Base-by-base conservation (phyloP, 1,284 basidiomycete species). In the Abortiporus biennis region DNA sequence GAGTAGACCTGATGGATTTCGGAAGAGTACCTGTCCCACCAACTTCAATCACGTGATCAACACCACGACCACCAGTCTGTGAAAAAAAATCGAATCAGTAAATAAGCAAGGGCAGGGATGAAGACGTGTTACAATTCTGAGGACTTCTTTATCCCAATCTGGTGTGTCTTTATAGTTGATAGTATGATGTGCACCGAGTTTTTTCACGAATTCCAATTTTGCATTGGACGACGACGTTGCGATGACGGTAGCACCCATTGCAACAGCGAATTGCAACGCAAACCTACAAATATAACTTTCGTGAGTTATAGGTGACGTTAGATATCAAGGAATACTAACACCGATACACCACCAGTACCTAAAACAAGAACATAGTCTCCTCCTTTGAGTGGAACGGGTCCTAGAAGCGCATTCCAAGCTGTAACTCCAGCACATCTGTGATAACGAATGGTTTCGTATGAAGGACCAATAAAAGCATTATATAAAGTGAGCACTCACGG, bases 31-130 rank as follows among this genome's bases (percentile, higher is more conserved):
- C 65, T 1, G 60, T 41, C 2, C 70, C 68, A 22, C 69, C 69
- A 36, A 53, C 49, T 43, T 72, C 69, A 49, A 72, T 47, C 36
- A 72, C 53, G 49, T 65, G 61, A 45, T 72, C 62, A 5, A 64
- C 68, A 19, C 70, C 69, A 22, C 31, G 62, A 52, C 53, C 73
- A 38, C 48, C 45, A 42, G 57, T 62, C 30, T 54, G 38, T 8
- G n/a, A n/a, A n/a, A n/a, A n/a, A n/a, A n/a, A n/a, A n/a, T n/a
- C n/a, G n/a, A n/a, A n/a, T n/a, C n/a, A n/a, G n/a, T n/a, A n/a
- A n/a, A n/a, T n/a, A n/a, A n/a, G n/a, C n/a, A n/a, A n/a, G n/a
- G n/a, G n/a, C n/a, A n/a, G n/a, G n/a, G n/a, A n/a, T n/a, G n/a
- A n/a, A n/a, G n/a, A n/a, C n/a, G n/a, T n/a, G n/a, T 6, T 23